A percentile compares a stretch with the other conserved stretches of the same genome.
phyloP scores from a whole-genome alignment of 495 filamentous ascomycete species.

The Trypethelium eluteriae region DNA sequence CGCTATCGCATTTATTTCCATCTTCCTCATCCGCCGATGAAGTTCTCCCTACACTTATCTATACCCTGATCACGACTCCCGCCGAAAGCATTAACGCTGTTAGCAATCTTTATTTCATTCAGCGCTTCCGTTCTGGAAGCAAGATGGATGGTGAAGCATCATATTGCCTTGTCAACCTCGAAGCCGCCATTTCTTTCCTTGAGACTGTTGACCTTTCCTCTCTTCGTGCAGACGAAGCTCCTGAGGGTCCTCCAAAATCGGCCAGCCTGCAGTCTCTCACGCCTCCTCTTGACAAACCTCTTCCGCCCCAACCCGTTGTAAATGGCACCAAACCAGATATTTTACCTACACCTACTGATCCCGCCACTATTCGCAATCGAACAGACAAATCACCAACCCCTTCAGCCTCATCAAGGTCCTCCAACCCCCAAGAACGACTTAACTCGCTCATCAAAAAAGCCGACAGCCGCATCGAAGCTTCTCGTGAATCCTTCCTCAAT shows the following conservation, averaged over 20 bases:
- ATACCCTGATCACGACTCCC: slow-evolving; percentile 82
- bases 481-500: slow-evolving; percentile 66
- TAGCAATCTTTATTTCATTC: slow-evolving; percentile 89
- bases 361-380: not conserved
- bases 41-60: slow-evolving; percentile 93
- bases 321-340: slow-evolving; percentile 12
- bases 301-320: not conserved
- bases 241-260: slow-evolving; percentile 54
- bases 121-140: slow-evolving; percentile 77
- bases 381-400: slow-evolving; percentile 5
- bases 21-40: slow-evolving; percentile 94
- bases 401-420: slow-evolving; percentile 22
- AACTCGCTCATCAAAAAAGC: slow-evolving; percentile 80
- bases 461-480: slow-evolving; percentile 67
- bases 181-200: slow-evolving; percentile 91
- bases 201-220: slow-evolving; percentile 94
- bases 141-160: slow-evolving; percentile 89
- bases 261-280: slow-evolving; percentile 46
- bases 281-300: slow-evolving; percentile 13
- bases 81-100: slow-evolving; percentile 81
- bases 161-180: slow-evolving; percentile 92
- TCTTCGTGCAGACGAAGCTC: slow-evolving; percentile 71
- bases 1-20: slow-evolving; percentile 61
- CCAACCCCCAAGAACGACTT: slow-evolving; percentile 40
- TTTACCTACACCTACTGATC: slow-evolving; percentile 16